Percentiles rank a stretch among this genome's conserved stretches.
Evolutionary conservation across 345 rosid genomes (phyloP).

Genomic region (Schrenkiella parvula): DNA sequence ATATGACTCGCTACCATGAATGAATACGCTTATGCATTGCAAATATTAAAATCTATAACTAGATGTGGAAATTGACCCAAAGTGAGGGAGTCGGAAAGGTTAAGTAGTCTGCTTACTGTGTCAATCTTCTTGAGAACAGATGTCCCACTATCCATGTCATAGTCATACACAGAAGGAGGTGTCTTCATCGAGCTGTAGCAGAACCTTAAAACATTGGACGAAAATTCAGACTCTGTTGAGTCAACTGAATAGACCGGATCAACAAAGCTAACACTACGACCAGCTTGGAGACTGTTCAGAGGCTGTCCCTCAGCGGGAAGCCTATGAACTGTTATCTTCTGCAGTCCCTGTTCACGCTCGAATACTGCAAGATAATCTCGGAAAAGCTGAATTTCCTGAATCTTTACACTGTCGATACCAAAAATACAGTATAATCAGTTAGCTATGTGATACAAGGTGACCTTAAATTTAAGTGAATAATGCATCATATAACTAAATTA

Average conservation of each 20-base stretch:
- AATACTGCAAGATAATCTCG: constrained; percentile 67
- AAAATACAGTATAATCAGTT: not conserved
- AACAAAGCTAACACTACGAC: constrained; percentile 57
- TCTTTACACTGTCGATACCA: constrained; percentile 54
- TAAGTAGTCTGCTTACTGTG: constrained; percentile 46
- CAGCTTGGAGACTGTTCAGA: constrained; percentile 53
- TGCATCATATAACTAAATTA: not conserved
- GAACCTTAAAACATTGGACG: constrained; percentile 68
- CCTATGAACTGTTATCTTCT: constrained; percentile 48
- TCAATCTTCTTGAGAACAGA: constrained; percentile 81
- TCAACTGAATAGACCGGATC: constrained; percentile 67
- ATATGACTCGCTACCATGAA: not conserved
- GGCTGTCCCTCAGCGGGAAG: constrained; percentile 74
- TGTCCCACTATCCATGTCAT: constrained; percentile 69
- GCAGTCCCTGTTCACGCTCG: constrained; percentile 78
- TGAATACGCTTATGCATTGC: not conserved
- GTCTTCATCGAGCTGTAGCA: constrained; percentile 77
- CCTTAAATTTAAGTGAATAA: not conserved
- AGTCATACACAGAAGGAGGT: constrained; percentile 74
- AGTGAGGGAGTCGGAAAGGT: not conserved
- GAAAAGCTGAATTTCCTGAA: constrained; percentile 72
- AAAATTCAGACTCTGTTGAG: constrained; percentile 51
- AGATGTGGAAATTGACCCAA: not conserved
- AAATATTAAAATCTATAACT: not conserved
- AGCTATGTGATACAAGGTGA: constrained; percentile 5